phyloP scores from a whole-genome alignment of 2,329 filamentous ascomycete genomes.

The Arthrobotrys musiformis region DNA sequence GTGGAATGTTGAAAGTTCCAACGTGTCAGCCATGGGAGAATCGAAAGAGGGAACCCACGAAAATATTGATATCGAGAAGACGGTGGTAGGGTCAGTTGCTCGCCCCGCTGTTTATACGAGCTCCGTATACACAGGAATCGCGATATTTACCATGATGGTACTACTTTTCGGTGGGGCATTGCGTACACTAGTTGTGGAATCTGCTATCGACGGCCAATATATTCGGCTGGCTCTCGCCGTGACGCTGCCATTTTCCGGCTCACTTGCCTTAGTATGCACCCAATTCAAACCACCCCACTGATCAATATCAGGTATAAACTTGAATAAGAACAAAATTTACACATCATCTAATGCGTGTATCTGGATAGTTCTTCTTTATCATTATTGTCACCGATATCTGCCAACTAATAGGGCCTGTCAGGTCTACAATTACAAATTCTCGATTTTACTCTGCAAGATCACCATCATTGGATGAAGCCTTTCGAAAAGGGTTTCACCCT shows the following conservation, averaged over 20 bases:
- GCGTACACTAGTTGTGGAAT: conserved; percentile 14
- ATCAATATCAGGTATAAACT: background rate
- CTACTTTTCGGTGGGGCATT: conserved; percentile 23
- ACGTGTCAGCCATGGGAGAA: background rate
- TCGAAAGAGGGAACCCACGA: background rate
- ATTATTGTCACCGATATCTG: conserved; percentile 18
- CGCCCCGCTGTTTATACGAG: conserved; percentile 28
- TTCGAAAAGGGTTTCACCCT: background rate
- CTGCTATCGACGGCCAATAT: conserved; percentile 4
- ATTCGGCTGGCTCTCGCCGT: conserved; percentile 8
- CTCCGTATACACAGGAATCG: conserved; percentile 21
- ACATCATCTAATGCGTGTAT: background rate
- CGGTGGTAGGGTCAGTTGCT: background rate
- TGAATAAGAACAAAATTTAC: background rate
- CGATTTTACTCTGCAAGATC: conserved; percentile 19
- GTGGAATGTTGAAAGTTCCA: background rate
- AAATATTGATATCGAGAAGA: conserved; percentile 7
- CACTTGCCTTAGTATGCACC: background rate
- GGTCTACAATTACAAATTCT: conserved; percentile 20
- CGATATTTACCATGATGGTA: conserved; percentile 9
- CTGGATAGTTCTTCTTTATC: conserved; percentile 27
- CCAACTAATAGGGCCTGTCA: conserved; percentile 18
- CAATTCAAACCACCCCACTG: no score
- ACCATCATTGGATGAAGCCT: conserved; percentile 14
- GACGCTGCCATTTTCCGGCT: conserved; percentile 16